Percentiles rank a stretch among this genome's conserved stretches.
These are phyloP conservation scores for Phytophthora palmivora DNA, from an alignment of 352 stramenopile species.

Conservation along the genomic window DNA sequence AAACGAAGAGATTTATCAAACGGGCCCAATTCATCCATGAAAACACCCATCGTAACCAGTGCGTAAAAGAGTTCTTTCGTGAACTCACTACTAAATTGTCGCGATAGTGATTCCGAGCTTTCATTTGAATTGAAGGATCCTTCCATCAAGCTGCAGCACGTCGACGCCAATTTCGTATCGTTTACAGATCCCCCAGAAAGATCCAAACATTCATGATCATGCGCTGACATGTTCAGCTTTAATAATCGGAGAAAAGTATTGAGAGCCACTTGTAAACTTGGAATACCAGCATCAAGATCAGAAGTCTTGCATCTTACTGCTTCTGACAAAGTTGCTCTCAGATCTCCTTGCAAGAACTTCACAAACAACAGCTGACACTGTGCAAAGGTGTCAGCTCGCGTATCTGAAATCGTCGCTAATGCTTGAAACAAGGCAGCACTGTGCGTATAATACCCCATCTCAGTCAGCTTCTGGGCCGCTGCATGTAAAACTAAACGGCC, in stretches of 20 bases:
- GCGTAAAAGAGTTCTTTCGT: slow-evolving; percentile 56
- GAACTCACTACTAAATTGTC: slow-evolving; percentile 47
- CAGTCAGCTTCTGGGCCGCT: slow-evolving; percentile 23
- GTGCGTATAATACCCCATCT: slow-evolving; percentile 38
- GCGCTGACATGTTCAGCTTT: slow-evolving; percentile 20
- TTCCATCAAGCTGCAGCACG: slow-evolving; percentile 13
- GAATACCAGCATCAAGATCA: slow-evolving; percentile 4
- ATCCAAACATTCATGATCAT: slow-evolving; percentile 33
- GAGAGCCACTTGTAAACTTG: slow-evolving; percentile 33
- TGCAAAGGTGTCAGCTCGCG: neutral
- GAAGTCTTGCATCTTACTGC: slow-evolving; percentile 11
- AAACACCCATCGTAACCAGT: slow-evolving; percentile 66
- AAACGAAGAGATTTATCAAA: slow-evolving; percentile 59
- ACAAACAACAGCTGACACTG: slow-evolving; percentile 40
- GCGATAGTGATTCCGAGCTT: slow-evolving; percentile 1
- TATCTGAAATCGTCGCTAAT: slow-evolving; percentile 1
- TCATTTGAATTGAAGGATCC: neutral
- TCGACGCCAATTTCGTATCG: slow-evolving; percentile 3
- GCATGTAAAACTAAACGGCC: slow-evolving; percentile 4
- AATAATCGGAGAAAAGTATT: slow-evolving; percentile 29
- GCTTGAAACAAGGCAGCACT: slow-evolving; percentile 25
- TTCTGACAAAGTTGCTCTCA: slow-evolving; percentile 14
- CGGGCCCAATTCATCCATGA: slow-evolving; percentile 61
- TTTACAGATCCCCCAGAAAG: slow-evolving; percentile 9
- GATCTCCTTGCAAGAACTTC: slow-evolving; percentile 38